Evolutionary conservation across 306 rosid species (phyloP).

Genomic region (Hippophae rhamnoides): DNA sequence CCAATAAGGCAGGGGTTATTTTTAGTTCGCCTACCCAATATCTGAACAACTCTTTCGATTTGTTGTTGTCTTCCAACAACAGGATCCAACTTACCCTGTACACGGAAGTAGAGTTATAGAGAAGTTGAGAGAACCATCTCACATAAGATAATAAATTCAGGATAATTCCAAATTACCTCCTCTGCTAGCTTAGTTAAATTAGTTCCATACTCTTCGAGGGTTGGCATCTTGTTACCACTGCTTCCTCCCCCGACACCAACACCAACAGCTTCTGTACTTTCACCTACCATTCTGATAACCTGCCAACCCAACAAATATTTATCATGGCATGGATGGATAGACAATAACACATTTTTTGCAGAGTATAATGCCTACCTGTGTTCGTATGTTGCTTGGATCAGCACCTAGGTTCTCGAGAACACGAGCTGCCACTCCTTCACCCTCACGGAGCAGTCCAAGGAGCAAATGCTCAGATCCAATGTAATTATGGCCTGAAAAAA

Average conservation of each 20-base stretch:
- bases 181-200: conserved; percentile 91
- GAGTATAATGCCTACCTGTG: conserved; percentile 50
- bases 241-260: conserved; percentile 83
- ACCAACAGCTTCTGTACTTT: conserved; percentile 88
- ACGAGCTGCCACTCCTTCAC: conserved; percentile 97
- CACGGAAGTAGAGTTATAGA: conserved; percentile 1
- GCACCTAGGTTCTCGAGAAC: conserved; percentile 95
- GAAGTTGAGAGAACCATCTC: neutral
- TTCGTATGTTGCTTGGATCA: conserved; percentile 84
- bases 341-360: no score
- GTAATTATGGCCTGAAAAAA: conserved; percentile 71
- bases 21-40: conserved; percentile 83
- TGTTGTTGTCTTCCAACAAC: conserved; percentile 93
- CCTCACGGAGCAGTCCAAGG: conserved; percentile 91
- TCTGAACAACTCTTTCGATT: conserved; percentile 91
- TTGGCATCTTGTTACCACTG: conserved; percentile 88
- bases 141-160: neutral
- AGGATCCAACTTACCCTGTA: conserved; percentile 90
- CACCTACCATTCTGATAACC: conserved; percentile 99
- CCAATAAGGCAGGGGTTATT: conserved; percentile 94
- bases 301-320: conserved; percentile 17
- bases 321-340: neutral
- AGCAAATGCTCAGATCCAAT: conserved; percentile 98
- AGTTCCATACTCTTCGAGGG: conserved; percentile 92
- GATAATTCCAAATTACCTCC: conserved; percentile 45